Evolutionary conservation across 192 early-diverging fungal genomes (phyloP).

Genomic region (Coemansia sp.): DNA sequence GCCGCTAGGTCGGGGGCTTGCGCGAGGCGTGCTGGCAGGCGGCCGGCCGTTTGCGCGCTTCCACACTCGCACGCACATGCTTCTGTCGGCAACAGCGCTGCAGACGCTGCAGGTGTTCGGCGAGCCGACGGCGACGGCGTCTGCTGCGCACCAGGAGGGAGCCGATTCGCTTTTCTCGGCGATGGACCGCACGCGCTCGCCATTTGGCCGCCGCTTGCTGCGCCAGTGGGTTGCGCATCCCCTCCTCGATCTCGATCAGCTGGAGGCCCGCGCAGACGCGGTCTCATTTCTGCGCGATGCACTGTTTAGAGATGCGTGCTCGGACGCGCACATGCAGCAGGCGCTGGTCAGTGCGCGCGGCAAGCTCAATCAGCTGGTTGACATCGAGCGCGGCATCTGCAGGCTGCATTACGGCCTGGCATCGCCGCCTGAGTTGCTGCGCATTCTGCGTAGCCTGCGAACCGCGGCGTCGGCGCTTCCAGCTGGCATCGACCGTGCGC

Average conservation of each 20-base stretch:
- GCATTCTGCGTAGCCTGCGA: constrained; percentile 61
- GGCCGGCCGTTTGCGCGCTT: constrained; percentile 82
- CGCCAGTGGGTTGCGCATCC: constrained; percentile 90
- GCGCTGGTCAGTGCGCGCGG: constrained; percentile 45
- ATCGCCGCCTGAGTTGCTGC: constrained; percentile 77
- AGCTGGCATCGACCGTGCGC: constrained; percentile 12
- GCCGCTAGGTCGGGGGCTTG: constrained; percentile 35
- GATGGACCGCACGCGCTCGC: constrained; percentile 77
- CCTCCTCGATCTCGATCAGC: constrained; percentile 56
- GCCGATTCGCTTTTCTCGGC: constrained; percentile 78
- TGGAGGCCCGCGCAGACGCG: constrained; percentile 75
- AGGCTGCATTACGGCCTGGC: constrained; percentile 82
- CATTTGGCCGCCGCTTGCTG: constrained; percentile 85
- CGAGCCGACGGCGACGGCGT: constrained; percentile 59
- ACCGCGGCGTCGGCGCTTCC: constrained; percentile 38
- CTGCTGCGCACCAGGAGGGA: constrained; percentile 29
- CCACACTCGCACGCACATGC: constrained; percentile 65
- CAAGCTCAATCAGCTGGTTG: constrained; percentile 63
- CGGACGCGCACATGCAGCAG: background rate
- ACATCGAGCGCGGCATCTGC: constrained; percentile 89
- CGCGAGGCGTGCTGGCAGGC: constrained; percentile 49
- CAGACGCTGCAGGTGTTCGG: constrained; percentile 87
- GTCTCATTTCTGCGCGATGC: constrained; percentile 66
- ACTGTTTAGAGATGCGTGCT: background rate
- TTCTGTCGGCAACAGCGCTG: constrained; percentile 88